These are phyloP conservation scores for Pterocarpus macrocarpus DNA, from an alignment of 306 rosid genomes.

Conservation along the genomic window DNA sequence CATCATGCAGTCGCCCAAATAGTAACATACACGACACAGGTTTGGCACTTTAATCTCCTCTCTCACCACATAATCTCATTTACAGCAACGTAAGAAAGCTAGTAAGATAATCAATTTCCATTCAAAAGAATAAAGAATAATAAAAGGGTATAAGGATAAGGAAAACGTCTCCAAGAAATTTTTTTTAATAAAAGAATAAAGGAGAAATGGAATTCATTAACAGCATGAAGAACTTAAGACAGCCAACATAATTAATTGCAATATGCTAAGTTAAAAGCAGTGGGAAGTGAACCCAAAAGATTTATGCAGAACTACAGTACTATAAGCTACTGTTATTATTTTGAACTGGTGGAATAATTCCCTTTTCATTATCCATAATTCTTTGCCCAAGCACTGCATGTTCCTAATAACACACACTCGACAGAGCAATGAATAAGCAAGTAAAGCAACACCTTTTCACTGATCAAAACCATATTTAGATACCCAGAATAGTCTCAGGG, in stretches of 20 bases:
- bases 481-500: conserved; percentile 97
- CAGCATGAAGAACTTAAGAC: conserved; percentile 14
- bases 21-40: no score
- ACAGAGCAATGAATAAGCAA: conserved; percentile 45
- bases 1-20: no score
- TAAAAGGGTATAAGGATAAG: no score
- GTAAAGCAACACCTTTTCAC: conserved; percentile 47
- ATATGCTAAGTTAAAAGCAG: conserved; percentile 2
- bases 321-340: conserved; percentile 13
- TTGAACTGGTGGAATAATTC: conserved; percentile 12
- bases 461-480: conserved; percentile 60
- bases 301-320: background rate
- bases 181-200: background rate
- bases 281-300: background rate
- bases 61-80: no score
- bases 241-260: conserved; percentile 24
- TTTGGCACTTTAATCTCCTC: no score
- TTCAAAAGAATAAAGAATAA: no score
- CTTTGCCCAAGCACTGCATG: conserved; percentile 25
- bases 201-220: no score
- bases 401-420: conserved; percentile 21
- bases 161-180: no score
- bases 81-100: no score
- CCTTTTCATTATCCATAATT: background rate
- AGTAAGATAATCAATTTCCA: no score